These are phyloP conservation scores for Phytophthora pisi DNA, from an alignment of 352 stramenopile species.

Conservation along the genomic window DNA sequence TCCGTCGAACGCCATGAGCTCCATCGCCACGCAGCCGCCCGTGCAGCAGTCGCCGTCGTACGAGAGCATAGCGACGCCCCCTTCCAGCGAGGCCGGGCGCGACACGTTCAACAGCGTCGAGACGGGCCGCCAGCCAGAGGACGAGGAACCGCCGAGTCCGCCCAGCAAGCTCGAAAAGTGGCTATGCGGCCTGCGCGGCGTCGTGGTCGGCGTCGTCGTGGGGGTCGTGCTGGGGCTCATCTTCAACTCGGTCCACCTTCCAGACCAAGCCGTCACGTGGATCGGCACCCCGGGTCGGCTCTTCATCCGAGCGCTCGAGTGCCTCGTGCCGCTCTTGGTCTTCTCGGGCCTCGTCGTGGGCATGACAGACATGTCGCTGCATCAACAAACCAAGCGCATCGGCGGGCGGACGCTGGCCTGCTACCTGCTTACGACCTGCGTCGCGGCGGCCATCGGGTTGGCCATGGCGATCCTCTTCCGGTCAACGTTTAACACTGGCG, in stretches of 20 bases:
- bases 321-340: conserved; percentile 49
- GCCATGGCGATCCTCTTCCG: conserved; percentile 43
- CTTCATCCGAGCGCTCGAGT: conserved; percentile 59
- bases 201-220: conserved; percentile 36
- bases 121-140: conserved; percentile 12
- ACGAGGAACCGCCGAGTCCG: conserved; percentile 16
- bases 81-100: conserved; percentile 17
- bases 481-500: conserved; percentile 31
- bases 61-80: conserved; percentile 28
- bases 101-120: conserved; percentile 28
- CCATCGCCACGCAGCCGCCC: conserved; percentile 4
- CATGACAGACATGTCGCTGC: conserved; percentile 47
- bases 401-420: conserved; percentile 34
- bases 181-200: conserved; percentile 38
- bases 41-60: conserved; percentile 24
- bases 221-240: conserved; percentile 22
- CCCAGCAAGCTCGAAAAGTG: conserved; percentile 22
- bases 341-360: conserved; percentile 52
- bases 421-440: conserved; percentile 43
- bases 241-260: conserved; percentile 32
- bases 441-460: conserved; percentile 38
- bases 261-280: conserved; percentile 34
- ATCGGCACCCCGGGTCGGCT: conserved; percentile 44
- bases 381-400: conserved; percentile 43
- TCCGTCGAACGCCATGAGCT: conserved; percentile 8